Base-by-base conservation (phyloP, 345 rosid genomes). In the Euphorbia pulcherrima region DNA sequence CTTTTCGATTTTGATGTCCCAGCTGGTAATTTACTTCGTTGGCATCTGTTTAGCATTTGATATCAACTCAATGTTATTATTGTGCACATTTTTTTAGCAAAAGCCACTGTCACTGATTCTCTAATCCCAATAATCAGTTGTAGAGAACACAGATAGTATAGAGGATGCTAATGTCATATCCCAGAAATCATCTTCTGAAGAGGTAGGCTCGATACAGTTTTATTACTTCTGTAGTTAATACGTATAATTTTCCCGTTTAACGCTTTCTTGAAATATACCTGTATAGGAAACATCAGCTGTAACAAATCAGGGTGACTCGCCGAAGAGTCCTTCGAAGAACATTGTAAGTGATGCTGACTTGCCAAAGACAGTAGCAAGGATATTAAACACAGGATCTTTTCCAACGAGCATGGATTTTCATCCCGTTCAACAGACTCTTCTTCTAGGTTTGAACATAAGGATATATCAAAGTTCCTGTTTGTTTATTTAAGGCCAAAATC, bases 361-460 rank as follows among this genome's bases (percentile, higher is more conserved):
- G 11, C 96, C 96, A 51, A 78, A 75, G 78, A 78, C 53, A 27
- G 86, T 92, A 73, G 72, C 68, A 17, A 75, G 64, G 80, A 78
- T 75, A 68, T 67, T 92, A 68, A 78, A 69, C 55, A 82, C 77
- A 76, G 86, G 77, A 4, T 87, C 86, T 65, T 67, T 84, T 71
- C 88, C 87, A 21, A 80, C 68, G 67, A 85, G 86, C 93, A 82
- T 89, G 85, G 96, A 85, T 71, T 92, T 92, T 72, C 96, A 89
- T 79, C 97, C 97, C 30, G 65, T 79, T 73, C 75, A 73, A 39
- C 89, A 84, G 44, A 80, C 85, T 66, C 60, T 75, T 72, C 94
- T 92, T 71, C 81, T 92, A 79, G 96, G 97, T 89, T 72, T 70
- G 52, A 30, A 29, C 67, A 57, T 33, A 14, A 50, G 39, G 41